Percentiles rank a stretch among this genome's conserved stretches.
These are phyloP conservation scores for Pezicula carpinea DNA, from an alignment of 2,329 filamentous ascomycete genomes.

Conservation along the genomic window DNA sequence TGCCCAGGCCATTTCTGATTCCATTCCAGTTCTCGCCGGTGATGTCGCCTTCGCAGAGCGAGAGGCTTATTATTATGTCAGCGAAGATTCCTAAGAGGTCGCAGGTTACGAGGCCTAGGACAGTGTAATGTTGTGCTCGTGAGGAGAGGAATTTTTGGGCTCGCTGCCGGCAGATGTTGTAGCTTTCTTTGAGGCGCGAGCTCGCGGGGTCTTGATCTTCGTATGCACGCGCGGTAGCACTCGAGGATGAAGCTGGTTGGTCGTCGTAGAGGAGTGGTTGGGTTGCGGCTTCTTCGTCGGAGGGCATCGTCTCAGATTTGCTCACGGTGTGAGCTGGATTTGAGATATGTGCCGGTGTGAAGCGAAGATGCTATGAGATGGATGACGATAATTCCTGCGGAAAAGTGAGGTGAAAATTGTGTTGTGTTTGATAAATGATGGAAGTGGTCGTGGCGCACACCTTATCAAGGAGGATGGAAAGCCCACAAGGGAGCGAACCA, in stretches of 20 bases:
- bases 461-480: neutral
- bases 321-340: neutral
- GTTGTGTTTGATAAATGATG: conserved; percentile 1
- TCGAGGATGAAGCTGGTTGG: neutral
- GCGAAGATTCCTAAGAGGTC: conserved; percentile 49
- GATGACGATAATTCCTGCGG: neutral
- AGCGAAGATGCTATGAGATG: neutral
- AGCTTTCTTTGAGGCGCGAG: conserved; percentile 4
- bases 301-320: conserved; percentile 6
- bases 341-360: neutral
- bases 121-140: conserved; percentile 42
- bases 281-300: conserved; percentile 5
- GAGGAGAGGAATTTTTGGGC: conserved; percentile 31
- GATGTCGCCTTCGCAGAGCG: conserved; percentile 38
- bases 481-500: too few species aligned
- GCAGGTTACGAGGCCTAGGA: conserved; percentile 42
- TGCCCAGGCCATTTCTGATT: conserved; percentile 40
- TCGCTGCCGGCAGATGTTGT: conserved; percentile 9
- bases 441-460: conserved; percentile 6
- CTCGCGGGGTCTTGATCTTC: conserved; percentile 1
- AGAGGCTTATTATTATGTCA: conserved; percentile 44
- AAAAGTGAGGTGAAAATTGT: too few species aligned
- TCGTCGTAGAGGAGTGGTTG: conserved; percentile 14
- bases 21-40: conserved; percentile 27
- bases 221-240: neutral